A percentile compares a stretch with the other conserved stretches of the same genome.
These are phyloP conservation scores for Epichloe typhina DNA, from an alignment of 2,329 filamentous ascomycete genomes.

Conservation along the genomic window DNA sequence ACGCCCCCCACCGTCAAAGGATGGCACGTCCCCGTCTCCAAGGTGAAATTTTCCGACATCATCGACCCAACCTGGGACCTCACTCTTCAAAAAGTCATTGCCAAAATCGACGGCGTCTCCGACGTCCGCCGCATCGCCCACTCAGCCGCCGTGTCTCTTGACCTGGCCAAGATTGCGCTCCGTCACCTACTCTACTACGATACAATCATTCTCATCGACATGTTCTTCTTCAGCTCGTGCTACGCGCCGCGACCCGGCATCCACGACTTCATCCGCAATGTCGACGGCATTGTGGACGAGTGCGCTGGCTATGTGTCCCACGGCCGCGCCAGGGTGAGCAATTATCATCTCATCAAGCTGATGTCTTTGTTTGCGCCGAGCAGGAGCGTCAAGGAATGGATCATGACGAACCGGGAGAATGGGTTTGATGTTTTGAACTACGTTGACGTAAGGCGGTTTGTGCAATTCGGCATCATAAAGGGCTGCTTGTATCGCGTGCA, in stretches of 20 bases:
- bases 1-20: conserved; percentile 70
- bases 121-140: conserved; percentile 79
- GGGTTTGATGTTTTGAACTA: conserved; percentile 54
- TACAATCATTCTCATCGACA: conserved; percentile 77
- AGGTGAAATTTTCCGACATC: conserved; percentile 50
- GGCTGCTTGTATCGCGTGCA: conserved; percentile 86
- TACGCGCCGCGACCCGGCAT: conserved; percentile 75
- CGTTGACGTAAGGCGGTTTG: conserved; percentile 79
- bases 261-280: conserved; percentile 64
- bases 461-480: conserved; percentile 94
- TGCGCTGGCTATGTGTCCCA: conserved; percentile 71
- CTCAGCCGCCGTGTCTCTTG: conserved; percentile 73
- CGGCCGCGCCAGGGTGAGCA: conserved; percentile 30
- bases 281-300: conserved; percentile 66
- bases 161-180: conserved; percentile 73
- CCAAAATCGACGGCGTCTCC: conserved; percentile 80
- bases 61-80: conserved; percentile 61
- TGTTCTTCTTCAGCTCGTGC: conserved; percentile 87
- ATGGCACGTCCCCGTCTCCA: conserved; percentile 80
- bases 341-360: conserved; percentile 62
- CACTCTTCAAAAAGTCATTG: conserved; percentile 65
- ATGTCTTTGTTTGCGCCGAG: conserved; percentile 79
- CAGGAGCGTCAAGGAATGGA: conserved; percentile 77
- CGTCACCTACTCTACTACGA: conserved; percentile 89
- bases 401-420: conserved; percentile 56